A percentile compares a stretch with the other conserved stretches of the same genome.
These are phyloP conservation scores for Pythium folliculosum DNA, from an alignment of 352 stramenopile genomes.

Conservation along the genomic window DNA sequence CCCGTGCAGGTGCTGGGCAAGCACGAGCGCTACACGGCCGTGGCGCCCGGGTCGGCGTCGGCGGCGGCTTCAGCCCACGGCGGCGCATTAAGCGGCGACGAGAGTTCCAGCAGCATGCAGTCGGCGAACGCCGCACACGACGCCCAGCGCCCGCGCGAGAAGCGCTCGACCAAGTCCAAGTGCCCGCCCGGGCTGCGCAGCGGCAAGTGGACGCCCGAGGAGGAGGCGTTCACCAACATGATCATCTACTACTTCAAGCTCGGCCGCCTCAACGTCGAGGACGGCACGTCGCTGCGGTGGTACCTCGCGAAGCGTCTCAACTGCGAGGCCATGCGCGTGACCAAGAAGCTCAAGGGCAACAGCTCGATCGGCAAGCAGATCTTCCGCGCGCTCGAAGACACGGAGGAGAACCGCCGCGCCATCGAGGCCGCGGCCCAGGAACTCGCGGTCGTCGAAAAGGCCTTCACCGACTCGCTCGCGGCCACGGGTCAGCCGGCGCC, in stretches of 20 bases:
- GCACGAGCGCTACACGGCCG: constrained; percentile 27
- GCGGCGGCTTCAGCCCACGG: not conserved
- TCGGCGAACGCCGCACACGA: not conserved
- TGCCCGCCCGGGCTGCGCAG: constrained; percentile 76
- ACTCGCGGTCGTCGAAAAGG: constrained; percentile 58
- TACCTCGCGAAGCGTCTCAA: constrained; percentile 85
- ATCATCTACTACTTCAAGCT: constrained; percentile 89
- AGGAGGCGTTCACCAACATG: constrained; percentile 82
- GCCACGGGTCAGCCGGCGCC: constrained; percentile 23
- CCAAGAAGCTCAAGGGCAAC: constrained; percentile 89
- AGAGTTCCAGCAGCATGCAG: constrained; percentile 23
- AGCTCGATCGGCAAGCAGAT: constrained; percentile 90
- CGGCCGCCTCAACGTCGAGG: constrained; percentile 74
- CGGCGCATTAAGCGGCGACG: constrained; percentile 25
- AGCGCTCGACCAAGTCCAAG: constrained; percentile 88
- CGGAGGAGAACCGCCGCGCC: constrained; percentile 48
- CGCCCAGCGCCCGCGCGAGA: constrained; percentile 38
- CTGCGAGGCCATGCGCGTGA: constrained; percentile 88
- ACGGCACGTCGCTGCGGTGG: constrained; percentile 84
- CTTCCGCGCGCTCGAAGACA: constrained; percentile 77
- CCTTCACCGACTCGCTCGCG: constrained; percentile 74
- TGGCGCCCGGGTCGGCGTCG: not conserved
- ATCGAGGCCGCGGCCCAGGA: constrained; percentile 60
- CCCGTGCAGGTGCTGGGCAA: constrained; percentile 29
- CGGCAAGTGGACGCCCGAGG: constrained; percentile 84